Evolutionary conservation across 805 yeast genomes (phyloP), one percentile per base, ranked within the genome.

Genomic region (Wickerhamiella shivajii): DNA sequence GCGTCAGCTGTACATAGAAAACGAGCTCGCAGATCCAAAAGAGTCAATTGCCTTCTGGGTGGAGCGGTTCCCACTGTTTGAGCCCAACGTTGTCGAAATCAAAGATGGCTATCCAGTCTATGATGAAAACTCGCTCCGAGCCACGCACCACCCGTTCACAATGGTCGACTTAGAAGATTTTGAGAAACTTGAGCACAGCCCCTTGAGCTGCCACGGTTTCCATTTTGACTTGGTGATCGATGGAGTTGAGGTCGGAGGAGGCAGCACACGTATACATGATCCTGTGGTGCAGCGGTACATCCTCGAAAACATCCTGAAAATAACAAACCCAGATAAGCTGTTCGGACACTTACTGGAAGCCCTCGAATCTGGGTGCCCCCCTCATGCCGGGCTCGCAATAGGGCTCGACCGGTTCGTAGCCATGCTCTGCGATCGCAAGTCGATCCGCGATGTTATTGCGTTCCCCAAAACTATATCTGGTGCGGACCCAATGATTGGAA

Each of bases 111-210:
- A 69, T 45, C 95, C 96, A 2, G 42, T 31, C 2, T 87, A 83
- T 50, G 67, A 71, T 46, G 51, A 41, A 24, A 34, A 45, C 1
- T 45, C 51, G 7, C 64, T 63, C 31, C 71, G 66, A 24, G 69
- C 97, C 0, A 85, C 96, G 0, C 99, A 90, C 51, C 99, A 90
- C 52, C 99, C 99, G 4, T 90, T 90, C 58, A 90, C 99, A 0
- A 90, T 90, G 97, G 78, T 76, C 1, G 66, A 74, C 23, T 49
- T 71, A 0, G 72, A 68, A 10, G 94, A 83, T 49, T 76, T 76
- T 44, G 67, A 67, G 1, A 51, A 58, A 5, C 57, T 84, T 5
- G 63, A 49, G 5, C 43, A 60, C 0, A 61, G 64, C 13, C 92
- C 92, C 4, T 54, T 80, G 17, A 51, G 58, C 24, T 83, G 77